A percentile compares a stretch with the other conserved stretches of the same genome.
phyloP scores from a whole-genome alignment of 805 yeast species.

The Sungouiozyma ichnusensis region DNA sequence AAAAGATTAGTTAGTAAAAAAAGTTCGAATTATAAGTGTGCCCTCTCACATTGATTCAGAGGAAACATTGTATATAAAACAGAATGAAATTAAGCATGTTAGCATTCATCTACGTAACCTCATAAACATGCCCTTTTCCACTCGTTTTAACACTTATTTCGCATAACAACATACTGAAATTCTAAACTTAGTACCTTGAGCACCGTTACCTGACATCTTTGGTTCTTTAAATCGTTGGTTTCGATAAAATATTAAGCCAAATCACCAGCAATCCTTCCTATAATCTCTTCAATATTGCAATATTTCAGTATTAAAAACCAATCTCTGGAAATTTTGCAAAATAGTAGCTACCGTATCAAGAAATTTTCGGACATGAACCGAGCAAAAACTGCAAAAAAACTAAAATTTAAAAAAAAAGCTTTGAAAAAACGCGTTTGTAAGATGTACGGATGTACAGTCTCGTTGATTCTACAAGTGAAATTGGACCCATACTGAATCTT shows the following conservation, averaged over 20 bases:
- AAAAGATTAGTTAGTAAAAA: too few relatives aligned
- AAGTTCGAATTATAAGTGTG: too few relatives aligned
- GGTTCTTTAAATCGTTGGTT: constrained; percentile 13
- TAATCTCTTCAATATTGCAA: neutral
- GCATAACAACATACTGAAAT: constrained; percentile 96
- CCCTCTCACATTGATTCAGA: too few relatives aligned
- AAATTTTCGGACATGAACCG: neutral
- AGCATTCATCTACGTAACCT: too few relatives aligned
- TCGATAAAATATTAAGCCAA: constrained; percentile 6
- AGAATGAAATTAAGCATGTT: too few relatives aligned
- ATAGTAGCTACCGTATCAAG: neutral
- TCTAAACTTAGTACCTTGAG: constrained; percentile 99
- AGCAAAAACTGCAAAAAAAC: too few relatives aligned
- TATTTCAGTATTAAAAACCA: too few relatives aligned
- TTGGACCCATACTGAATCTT: neutral
- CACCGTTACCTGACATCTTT: constrained; percentile 82
- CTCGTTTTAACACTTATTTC: too few relatives aligned
- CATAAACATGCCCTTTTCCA: too few relatives aligned
- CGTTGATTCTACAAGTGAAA: neutral
- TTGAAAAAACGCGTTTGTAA: neutral
- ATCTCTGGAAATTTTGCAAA: neutral
- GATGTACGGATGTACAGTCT: neutral
- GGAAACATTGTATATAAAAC: too few relatives aligned
- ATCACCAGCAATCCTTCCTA: neutral
- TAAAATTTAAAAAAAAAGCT: neutral